These are phyloP conservation scores for Trichosporon asahii DNA, from an alignment of 1,284 basidiomycete genomes.

Conservation along the genomic window DNA sequence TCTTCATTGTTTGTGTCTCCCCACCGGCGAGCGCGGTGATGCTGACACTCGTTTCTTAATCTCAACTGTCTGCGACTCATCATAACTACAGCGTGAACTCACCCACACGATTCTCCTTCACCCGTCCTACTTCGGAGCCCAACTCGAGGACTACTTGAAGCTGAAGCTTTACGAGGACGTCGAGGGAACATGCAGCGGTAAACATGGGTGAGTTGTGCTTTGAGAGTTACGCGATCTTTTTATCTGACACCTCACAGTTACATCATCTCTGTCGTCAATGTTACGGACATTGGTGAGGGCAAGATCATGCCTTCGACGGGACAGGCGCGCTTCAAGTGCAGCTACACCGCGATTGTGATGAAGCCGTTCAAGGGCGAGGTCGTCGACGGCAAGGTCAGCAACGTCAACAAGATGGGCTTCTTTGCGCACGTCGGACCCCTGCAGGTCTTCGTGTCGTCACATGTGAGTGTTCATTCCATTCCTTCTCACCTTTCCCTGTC, in stretches of 20 bases:
- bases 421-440: slow-evolving; percentile 94
- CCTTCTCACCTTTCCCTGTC: slow-evolving; percentile 6
- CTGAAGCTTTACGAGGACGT: slow-evolving; percentile 93
- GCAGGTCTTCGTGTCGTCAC: slow-evolving; percentile 87
- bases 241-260: slow-evolving; percentile 56
- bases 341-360: slow-evolving; percentile 90
- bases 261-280: slow-evolving; percentile 91
- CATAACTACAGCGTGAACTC: slow-evolving; percentile 71
- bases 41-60: slow-evolving; percentile 27
- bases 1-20: slow-evolving; percentile 49
- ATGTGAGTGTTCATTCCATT: slow-evolving; percentile 60
- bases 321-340: slow-evolving; percentile 86
- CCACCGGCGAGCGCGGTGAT: slow-evolving; percentile 12
- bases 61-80: slow-evolving; percentile 8
- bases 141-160: slow-evolving; percentile 87
- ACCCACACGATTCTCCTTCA: slow-evolving; percentile 94
- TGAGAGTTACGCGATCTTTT: not conserved
- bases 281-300: slow-evolving; percentile 83
- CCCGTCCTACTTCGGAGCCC: slow-evolving; percentile 95
- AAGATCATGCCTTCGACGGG: slow-evolving; percentile 89
- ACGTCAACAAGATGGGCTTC: slow-evolving; percentile 72
- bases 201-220: slow-evolving; percentile 64
- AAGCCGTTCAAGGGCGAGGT: slow-evolving; percentile 99
- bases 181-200: slow-evolving; percentile 93
- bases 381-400: slow-evolving; percentile 91